A percentile compares a stretch with the other conserved stretches of the same genome.
phyloP scores from a whole-genome alignment of 495 filamentous ascomycete species.

The Lophiotrema nucula region DNA sequence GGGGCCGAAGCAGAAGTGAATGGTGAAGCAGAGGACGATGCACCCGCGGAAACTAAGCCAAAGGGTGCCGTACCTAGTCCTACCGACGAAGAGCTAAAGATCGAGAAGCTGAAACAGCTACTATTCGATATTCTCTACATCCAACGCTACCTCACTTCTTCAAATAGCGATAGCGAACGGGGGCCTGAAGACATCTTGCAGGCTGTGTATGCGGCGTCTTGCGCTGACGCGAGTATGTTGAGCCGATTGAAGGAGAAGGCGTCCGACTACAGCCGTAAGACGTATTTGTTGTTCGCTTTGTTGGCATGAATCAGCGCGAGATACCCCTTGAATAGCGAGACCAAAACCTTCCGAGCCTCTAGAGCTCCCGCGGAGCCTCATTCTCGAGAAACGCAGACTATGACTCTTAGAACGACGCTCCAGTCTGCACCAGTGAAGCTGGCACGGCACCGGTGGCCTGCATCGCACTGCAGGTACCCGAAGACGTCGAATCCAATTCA shows the following conservation, averaged over 20 bases:
- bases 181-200: slow-evolving; percentile 7
- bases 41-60: background rate
- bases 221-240: slow-evolving; percentile 24
- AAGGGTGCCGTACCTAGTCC: background rate
- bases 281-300: slow-evolving; percentile 42
- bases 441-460: too few species aligned
- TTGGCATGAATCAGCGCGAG: slow-evolving; percentile 1
- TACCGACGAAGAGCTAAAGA: slow-evolving; percentile 8
- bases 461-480: too few species aligned
- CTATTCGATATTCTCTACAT: slow-evolving; percentile 78
- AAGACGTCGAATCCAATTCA: too few species aligned
- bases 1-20: slow-evolving; percentile 8
- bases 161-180: background rate
- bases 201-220: background rate
- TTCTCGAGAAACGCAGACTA: too few species aligned
- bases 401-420: too few species aligned
- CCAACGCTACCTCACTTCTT: slow-evolving; percentile 29
- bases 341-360: too few species aligned
- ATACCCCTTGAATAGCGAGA: too few species aligned
- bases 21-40: slow-evolving; percentile 26
- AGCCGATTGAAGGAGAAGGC: slow-evolving; percentile 37
- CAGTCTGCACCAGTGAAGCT: too few species aligned
- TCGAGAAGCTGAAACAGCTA: slow-evolving; percentile 58
- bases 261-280: slow-evolving; percentile 42
- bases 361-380: too few species aligned